Evolutionary conservation across 169 alveolate genomes (phyloP), one percentile per base, ranked within the genome.

Genomic region (Eimeria tenella): DNA sequence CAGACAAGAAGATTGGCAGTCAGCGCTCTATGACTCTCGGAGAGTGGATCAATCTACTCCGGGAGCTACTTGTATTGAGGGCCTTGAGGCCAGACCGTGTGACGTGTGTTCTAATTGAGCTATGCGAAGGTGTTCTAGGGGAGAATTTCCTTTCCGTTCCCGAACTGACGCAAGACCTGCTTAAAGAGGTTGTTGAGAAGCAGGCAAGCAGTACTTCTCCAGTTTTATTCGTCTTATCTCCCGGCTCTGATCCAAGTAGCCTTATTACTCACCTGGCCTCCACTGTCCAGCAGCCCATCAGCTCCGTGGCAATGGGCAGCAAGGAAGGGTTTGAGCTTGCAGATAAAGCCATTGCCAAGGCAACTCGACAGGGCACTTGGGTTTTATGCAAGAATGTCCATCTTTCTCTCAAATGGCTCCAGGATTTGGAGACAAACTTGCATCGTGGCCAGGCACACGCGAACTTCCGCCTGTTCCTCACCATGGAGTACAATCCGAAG

Each of bases 181-280:
- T 81, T 52, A 97, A 95, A 63, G 97, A 95, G 53, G 97, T 97
- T 52, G 99, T 98, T 7, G 97, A 98, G 77, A 96, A 97, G 77
- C 99, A 99, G 96, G 96, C 98, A 25, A 95, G 95, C 88, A 98
- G 98, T 60, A 96, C 98, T 86, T 96, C 98, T 5, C 99, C 99
- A 31, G 95, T 98, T 21, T 96, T 98, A 10, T 95, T 98, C 93
- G 98, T 99, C 83, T 97, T 99, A 73, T 98, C 99, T 49, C 99
- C 99, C 4, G 99, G 99, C n/a, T 98, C 98, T 95, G 99, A 99
- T 95, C 99, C 99, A 17, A 97, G 99, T 50, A 97, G 97, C 65
- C 98, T 98, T 84, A 93, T 95, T 50, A 82, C 94, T 62, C 94
- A 90, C 70, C 95, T 99, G 77, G 99, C 99, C 6, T 97, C 97